phyloP scores from a whole-genome alignment of 495 filamentous ascomycete genomes.

The Pyrenopolyporus hunteri region DNA sequence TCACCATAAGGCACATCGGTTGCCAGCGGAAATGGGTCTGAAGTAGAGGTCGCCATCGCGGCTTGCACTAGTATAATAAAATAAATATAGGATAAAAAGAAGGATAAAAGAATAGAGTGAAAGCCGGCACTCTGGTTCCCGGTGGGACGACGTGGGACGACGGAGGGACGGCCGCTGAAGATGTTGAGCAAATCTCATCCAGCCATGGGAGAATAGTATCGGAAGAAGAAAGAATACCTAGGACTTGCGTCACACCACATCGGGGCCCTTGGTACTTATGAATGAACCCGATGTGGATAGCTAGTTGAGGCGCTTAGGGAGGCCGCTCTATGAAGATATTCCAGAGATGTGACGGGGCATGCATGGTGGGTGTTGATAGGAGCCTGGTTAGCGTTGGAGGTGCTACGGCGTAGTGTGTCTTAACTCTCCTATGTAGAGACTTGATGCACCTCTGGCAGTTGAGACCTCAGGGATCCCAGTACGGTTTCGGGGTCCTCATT shows the following conservation, averaged over 20 bases:
- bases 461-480: slow-evolving; percentile 29
- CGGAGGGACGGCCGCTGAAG: slow-evolving; percentile 23
- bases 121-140: slow-evolving; percentile 23
- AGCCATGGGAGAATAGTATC: slow-evolving; percentile 24
- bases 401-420: slow-evolving; percentile 5
- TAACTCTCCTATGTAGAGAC: slow-evolving; percentile 3
- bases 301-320: slow-evolving; percentile 25
- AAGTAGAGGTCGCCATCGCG: slow-evolving; percentile 33
- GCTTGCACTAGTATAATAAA: slow-evolving; percentile 28
- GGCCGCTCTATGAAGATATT: slow-evolving; percentile 5
- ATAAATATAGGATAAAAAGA: too few relatives aligned
- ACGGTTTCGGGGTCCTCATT: slow-evolving; percentile 22
- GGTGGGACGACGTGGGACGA: slow-evolving; percentile 37
- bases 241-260: slow-evolving; percentile 39
- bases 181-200: slow-evolving; percentile 32
- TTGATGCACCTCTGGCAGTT: slow-evolving; percentile 37
- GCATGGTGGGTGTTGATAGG: slow-evolving; percentile 21
- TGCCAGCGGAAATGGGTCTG: slow-evolving; percentile 41
- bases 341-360: slow-evolving; percentile 29
- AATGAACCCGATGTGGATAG: slow-evolving; percentile 13
- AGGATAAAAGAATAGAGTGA: too few relatives aligned
- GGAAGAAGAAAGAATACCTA: slow-evolving; percentile 16
- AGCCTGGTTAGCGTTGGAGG: too few relatives aligned
- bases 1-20: slow-evolving; percentile 44
- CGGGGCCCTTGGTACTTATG: slow-evolving; percentile 33